phyloP scores from a whole-genome alignment of 2,329 filamentous ascomycete species.

The Colletotrichum orchidophilum region DNA sequence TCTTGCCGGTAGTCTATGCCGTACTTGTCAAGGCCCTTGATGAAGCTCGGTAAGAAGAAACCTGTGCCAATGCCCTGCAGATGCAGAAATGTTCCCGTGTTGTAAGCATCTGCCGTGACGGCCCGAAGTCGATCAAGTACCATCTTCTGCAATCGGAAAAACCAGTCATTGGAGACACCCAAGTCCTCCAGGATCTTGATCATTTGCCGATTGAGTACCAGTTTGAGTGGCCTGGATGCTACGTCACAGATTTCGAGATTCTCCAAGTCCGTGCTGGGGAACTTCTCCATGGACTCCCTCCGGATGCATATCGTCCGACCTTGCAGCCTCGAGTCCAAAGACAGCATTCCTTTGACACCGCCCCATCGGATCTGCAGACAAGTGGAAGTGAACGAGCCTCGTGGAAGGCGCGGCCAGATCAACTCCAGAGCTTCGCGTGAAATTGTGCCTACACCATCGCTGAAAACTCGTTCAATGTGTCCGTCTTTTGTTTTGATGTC shows the following conservation, averaged over 20 bases:
- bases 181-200: constrained; percentile 91
- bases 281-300: constrained; percentile 81
- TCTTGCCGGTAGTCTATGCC: constrained; percentile 74
- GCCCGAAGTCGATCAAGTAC: constrained; percentile 68
- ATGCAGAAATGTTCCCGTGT: constrained; percentile 74
- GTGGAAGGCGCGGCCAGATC: constrained; percentile 67
- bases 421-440: constrained; percentile 66
- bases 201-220: constrained; percentile 80
- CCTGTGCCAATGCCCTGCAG: constrained; percentile 67
- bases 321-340: constrained; percentile 68
- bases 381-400: constrained; percentile 61
- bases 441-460: constrained; percentile 82
- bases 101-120: constrained; percentile 66
- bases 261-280: constrained; percentile 61
- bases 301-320: constrained; percentile 71
- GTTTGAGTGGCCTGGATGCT: constrained; percentile 71
- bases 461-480: constrained; percentile 66
- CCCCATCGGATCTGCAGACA: constrained; percentile 79
- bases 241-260: constrained; percentile 79
- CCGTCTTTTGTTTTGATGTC: constrained; percentile 63
- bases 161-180: constrained; percentile 65
- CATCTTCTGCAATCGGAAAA: constrained; percentile 70
- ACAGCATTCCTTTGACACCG: constrained; percentile 82
- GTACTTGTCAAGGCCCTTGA: constrained; percentile 66
- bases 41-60: constrained; percentile 69